These are phyloP conservation scores for Gymnopilus dilepis DNA, from an alignment of 768 basidiomycete genomes.

Conservation along the genomic window DNA sequence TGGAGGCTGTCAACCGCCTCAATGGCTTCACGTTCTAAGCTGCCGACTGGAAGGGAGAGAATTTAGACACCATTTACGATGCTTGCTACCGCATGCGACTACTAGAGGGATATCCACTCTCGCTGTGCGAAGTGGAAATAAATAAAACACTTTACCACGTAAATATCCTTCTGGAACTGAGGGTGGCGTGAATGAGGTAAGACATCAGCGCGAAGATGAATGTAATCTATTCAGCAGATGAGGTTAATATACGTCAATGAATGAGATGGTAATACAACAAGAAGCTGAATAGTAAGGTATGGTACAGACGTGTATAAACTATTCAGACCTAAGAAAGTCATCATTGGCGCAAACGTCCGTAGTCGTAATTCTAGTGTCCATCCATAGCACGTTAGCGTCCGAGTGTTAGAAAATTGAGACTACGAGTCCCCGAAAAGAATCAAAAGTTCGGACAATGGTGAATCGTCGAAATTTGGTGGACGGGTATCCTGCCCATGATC, in stretches of 20 bases:
- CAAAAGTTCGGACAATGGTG: too few species aligned
- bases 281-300: too few species aligned
- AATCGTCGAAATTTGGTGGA: too few species aligned
- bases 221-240: too few species aligned
- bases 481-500: not conserved
- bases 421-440: not conserved
- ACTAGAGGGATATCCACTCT: slow-evolving; percentile 10
- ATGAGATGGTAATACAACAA: too few species aligned
- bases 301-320: too few species aligned
- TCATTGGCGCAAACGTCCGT: not conserved
- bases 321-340: not conserved
- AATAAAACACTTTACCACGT: not conserved
- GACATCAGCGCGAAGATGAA: too few species aligned
- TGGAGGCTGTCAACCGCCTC: slow-evolving; percentile 46
- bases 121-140: slow-evolving; percentile 25
- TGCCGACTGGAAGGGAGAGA: not conserved
- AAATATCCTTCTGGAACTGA: too few species aligned
- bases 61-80: not conserved
- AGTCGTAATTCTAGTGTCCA: not conserved
- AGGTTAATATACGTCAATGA: not conserved
- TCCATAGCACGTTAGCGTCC: slow-evolving; percentile 1
- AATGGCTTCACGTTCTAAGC: slow-evolving; percentile 42
- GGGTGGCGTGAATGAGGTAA: too few species aligned
- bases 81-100: slow-evolving; percentile 2
- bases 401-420: not conserved